phyloP scores from a whole-genome alignment of 1,139 yeast species.

The Blastobotrys proliferans region DNA sequence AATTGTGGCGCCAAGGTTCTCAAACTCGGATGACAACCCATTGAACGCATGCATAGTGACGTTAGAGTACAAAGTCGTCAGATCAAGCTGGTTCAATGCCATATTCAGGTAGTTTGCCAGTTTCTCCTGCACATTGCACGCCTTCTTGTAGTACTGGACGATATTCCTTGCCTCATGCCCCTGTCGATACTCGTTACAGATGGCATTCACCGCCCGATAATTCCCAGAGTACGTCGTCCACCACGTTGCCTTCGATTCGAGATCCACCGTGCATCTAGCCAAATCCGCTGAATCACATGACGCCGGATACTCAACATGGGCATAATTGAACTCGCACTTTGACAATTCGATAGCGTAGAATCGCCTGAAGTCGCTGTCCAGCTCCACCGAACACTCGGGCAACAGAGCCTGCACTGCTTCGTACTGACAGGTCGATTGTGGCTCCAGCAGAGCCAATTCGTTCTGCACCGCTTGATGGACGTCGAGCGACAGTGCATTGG shows the following conservation, averaged over 20 bases:
- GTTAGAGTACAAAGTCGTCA: not conserved
- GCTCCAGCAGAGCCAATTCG: too few species aligned
- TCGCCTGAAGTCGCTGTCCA: constrained; percentile 21
- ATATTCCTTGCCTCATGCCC: constrained; percentile 17
- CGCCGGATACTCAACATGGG: constrained; percentile 29
- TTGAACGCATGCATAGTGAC: not conserved
- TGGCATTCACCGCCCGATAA: constrained; percentile 30
- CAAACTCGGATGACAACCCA: not conserved
- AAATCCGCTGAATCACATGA: constrained; percentile 20
- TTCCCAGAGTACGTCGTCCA: constrained; percentile 40
- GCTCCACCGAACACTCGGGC: constrained; percentile 23
- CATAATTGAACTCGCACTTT: constrained; percentile 33
- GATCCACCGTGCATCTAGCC: constrained; percentile 25
- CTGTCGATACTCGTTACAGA: constrained; percentile 28
- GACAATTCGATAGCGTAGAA: constrained; percentile 30
- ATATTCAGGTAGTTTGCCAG: constrained; percentile 3
- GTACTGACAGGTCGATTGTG: constrained; percentile 22
- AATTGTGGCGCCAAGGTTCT: not conserved
- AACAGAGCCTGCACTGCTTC: constrained; percentile 26
- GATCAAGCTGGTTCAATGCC: constrained; percentile 7
- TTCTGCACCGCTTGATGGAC: too few species aligned
- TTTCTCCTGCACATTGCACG: constrained; percentile 16
- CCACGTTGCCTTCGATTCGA: constrained; percentile 35
- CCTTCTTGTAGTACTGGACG: constrained; percentile 19
- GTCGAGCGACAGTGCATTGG: too few species aligned